Evolutionary conservation across 176 grass and related monocot species (phyloP).

Genomic region (Zea luxurians): DNA sequence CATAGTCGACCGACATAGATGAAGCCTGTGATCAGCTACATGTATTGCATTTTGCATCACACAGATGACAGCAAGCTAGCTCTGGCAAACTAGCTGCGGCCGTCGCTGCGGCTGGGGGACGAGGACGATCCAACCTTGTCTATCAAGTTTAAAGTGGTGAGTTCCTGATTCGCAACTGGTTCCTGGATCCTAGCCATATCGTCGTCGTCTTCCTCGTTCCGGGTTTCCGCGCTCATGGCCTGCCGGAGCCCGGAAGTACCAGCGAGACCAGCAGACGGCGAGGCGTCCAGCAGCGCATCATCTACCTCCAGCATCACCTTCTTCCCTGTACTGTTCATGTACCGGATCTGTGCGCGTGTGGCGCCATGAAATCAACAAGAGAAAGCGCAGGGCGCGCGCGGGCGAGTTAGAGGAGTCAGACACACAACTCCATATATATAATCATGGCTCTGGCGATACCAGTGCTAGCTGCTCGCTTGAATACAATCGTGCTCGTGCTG

Average conservation of each 20-base stretch:
- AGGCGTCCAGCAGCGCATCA: too few relatives aligned
- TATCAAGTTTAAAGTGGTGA: neutral
- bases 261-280: too few relatives aligned
- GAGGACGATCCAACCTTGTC: conserved; percentile 1
- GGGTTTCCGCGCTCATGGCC: neutral
- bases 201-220: neutral
- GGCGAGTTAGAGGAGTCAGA: neutral
- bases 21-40: neutral
- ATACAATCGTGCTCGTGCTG: neutral
- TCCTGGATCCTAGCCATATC: neutral
- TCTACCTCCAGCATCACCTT: neutral
- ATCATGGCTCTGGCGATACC: too few relatives aligned
- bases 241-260: too few relatives aligned
- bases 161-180: neutral
- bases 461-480: neutral
- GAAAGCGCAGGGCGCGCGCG: neutral
- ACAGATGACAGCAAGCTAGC: neutral
- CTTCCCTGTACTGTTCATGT: neutral
- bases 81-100: neutral
- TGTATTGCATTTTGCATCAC: neutral
- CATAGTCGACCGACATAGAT: neutral
- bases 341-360: neutral
- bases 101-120: neutral
- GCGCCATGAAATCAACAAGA: neutral
- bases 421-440: neutral